phyloP scores from a whole-genome alignment of 257 asterid genomes.

The Forsythia viridissima region DNA sequence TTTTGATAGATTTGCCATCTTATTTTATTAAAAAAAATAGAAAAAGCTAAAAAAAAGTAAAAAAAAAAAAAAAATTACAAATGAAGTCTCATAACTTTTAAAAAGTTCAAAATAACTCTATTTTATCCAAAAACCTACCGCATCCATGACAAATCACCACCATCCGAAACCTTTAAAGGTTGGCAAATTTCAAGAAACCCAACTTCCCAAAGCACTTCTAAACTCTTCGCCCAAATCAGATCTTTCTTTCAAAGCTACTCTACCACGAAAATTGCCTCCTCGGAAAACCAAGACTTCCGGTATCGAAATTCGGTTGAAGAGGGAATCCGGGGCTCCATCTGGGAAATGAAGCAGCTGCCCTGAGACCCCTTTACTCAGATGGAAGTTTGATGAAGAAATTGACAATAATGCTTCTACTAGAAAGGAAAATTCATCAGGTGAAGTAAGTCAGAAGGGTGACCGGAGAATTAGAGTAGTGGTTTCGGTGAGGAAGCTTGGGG shows the following conservation, averaged over 20 bases:
- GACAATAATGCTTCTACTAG: slow-evolving; percentile 4
- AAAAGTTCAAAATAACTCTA: too few species aligned
- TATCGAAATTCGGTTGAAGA: slow-evolving; percentile 34
- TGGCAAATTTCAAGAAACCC: not conserved
- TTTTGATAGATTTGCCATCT: too few species aligned
- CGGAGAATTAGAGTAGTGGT: slow-evolving; percentile 33
- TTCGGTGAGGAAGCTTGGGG: slow-evolving; percentile 64
- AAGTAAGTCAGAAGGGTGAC: slow-evolving; percentile 23
- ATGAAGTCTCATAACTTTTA: too few species aligned
- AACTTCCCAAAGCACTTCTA: slow-evolving; percentile 2
- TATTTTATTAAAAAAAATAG: too few species aligned
- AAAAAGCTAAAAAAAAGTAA: too few species aligned
- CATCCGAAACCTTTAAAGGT: too few species aligned
- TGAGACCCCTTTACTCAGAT: slow-evolving; percentile 50
- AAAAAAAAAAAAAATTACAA: too few species aligned
- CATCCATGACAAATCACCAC: too few species aligned
- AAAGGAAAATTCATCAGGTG: slow-evolving; percentile 32
- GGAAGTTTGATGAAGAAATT: slow-evolving; percentile 51
- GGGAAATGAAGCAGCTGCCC: slow-evolving; percentile 33
- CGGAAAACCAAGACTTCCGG: not conserved
- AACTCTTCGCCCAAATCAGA: slow-evolving; percentile 36
- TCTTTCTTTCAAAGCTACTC: slow-evolving; percentile 26
- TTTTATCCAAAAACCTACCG: too few species aligned
- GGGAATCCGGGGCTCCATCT: slow-evolving; percentile 33
- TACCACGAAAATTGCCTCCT: slow-evolving; percentile 36